phyloP scores from a whole-genome alignment of 345 rosid genomes.

The Fremontodendron californicum region DNA sequence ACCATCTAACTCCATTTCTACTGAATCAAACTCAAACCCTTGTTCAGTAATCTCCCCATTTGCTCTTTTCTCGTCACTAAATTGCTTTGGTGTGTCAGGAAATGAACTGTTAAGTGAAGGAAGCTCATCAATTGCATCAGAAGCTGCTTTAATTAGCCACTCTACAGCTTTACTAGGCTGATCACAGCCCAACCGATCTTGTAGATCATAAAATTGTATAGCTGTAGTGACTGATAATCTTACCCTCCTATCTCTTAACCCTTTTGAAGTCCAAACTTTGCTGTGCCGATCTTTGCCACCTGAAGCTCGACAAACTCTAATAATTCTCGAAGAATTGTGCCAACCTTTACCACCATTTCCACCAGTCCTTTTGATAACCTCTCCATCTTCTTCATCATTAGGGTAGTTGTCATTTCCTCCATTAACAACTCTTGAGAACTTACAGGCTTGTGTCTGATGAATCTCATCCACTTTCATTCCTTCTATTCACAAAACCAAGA shows the following conservation, averaged over 20 bases:
- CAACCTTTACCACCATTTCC: slow-evolving; percentile 37
- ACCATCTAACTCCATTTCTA: slow-evolving; percentile 47
- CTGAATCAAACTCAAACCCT: slow-evolving; percentile 53
- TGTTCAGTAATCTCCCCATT: slow-evolving; percentile 41
- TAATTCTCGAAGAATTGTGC: slow-evolving; percentile 75
- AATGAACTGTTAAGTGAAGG: slow-evolving; percentile 69
- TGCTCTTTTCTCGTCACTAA: slow-evolving; percentile 54
- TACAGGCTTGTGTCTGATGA: slow-evolving; percentile 53
- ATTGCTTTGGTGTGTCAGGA: slow-evolving; percentile 55
- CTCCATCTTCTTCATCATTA: slow-evolving; percentile 56
- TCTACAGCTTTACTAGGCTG: slow-evolving; percentile 98
- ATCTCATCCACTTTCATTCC: slow-evolving; percentile 83
- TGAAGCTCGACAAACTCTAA: slow-evolving; percentile 94
- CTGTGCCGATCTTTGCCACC: slow-evolving; percentile 99
- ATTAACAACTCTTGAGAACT: slow-evolving; percentile 56
- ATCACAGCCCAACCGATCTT: slow-evolving; percentile 89
- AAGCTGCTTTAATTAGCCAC: slow-evolving; percentile 89
- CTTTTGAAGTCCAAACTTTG: slow-evolving; percentile 93
- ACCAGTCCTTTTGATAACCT: slow-evolving; percentile 36
- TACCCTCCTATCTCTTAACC: slow-evolving; percentile 84
- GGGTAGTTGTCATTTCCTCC: slow-evolving; percentile 42
- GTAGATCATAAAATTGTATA: slow-evolving; percentile 87
- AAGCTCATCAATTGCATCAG: slow-evolving; percentile 82
- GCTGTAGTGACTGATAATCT: slow-evolving; percentile 88
- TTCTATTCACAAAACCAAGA: slow-evolving; percentile 25